Evolutionary conservation across 2,329 filamentous ascomycete species (phyloP).

Genomic region (Chaetothyriales sp.): DNA sequence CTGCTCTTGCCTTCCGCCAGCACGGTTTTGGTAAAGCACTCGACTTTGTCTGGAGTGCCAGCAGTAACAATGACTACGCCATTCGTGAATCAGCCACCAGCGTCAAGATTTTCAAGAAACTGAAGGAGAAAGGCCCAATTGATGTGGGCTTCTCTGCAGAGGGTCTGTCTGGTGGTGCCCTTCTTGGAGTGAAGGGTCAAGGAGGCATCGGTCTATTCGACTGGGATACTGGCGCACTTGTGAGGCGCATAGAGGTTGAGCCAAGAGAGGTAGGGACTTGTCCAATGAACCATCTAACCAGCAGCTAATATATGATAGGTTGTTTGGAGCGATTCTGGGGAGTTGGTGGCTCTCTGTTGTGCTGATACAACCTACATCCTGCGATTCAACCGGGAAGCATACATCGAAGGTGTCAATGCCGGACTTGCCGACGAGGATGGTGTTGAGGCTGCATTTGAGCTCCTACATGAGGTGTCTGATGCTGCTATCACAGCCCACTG

Average conservation of each 20-base stretch:
- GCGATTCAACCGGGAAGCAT: slow-evolving; percentile 78
- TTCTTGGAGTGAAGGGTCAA: slow-evolving; percentile 88
- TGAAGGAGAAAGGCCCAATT: slow-evolving; percentile 72
- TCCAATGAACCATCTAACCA: neutral
- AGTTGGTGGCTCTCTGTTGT: slow-evolving; percentile 81
- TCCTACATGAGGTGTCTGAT: slow-evolving; percentile 90
- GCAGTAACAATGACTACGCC: slow-evolving; percentile 95
- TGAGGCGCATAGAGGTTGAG: slow-evolving; percentile 76
- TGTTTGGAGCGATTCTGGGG: slow-evolving; percentile 95
- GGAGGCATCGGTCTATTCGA: slow-evolving; percentile 93
- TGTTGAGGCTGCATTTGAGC: slow-evolving; percentile 88
- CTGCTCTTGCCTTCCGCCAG: slow-evolving; percentile 87
- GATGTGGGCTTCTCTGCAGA: slow-evolving; percentile 94
- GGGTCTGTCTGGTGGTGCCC: slow-evolving; percentile 70
- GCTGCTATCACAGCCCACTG: slow-evolving; percentile 87
- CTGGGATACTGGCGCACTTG: slow-evolving; percentile 78
- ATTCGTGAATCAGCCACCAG: slow-evolving; percentile 83
- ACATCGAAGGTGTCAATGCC: slow-evolving; percentile 64
- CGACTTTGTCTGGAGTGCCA: slow-evolving; percentile 93
- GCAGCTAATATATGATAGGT: slow-evolving; percentile 37
- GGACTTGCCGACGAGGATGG: slow-evolving; percentile 79
- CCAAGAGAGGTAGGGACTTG: slow-evolving; percentile 40
- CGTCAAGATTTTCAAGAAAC: slow-evolving; percentile 96
- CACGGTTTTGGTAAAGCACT: slow-evolving; percentile 91
- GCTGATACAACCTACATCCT: slow-evolving; percentile 93